Evolutionary conservation across 2,329 filamentous ascomycete species (phyloP).

Genomic region (Alternaria arborescens): DNA sequence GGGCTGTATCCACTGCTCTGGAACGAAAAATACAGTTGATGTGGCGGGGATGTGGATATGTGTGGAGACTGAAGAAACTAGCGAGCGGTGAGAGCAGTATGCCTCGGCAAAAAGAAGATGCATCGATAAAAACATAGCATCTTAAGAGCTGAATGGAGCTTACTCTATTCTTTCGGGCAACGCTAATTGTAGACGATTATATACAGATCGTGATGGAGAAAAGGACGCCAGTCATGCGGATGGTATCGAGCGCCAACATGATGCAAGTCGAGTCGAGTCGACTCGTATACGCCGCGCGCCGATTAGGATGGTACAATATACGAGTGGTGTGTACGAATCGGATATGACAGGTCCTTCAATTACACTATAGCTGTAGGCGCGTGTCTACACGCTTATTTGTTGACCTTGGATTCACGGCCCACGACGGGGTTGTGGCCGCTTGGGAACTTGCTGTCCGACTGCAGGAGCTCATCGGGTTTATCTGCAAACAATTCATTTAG

Average conservation of each 20-base stretch:
- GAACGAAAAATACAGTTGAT: neutral
- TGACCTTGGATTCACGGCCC: slow-evolving; percentile 55
- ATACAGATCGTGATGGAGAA: slow-evolving; percentile 10
- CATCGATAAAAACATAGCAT: neutral
- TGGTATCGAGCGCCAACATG: slow-evolving; percentile 19
- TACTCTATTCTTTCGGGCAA: slow-evolving; percentile 3
- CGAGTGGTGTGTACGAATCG: slow-evolving; percentile 1
- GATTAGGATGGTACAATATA: slow-evolving; percentile 10
- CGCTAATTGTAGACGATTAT: slow-evolving; percentile 12
- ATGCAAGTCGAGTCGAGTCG: slow-evolving; percentile 13
- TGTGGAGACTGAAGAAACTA: slow-evolving; percentile 5
- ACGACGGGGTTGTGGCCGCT: slow-evolving; percentile 57
- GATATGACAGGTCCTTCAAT: slow-evolving; percentile 1
- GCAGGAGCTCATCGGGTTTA: slow-evolving; percentile 62
- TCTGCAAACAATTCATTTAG: slow-evolving; percentile 51
- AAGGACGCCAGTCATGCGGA: slow-evolving; percentile 12
- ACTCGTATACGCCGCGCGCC: slow-evolving; percentile 13
- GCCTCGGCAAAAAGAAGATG: neutral
- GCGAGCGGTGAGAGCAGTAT: slow-evolving; percentile 1
- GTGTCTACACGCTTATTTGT: slow-evolving; percentile 54
- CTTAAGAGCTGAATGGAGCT: neutral
- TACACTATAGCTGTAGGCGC: neutral
- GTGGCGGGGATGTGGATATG: neutral
- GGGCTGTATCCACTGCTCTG: too few relatives aligned
- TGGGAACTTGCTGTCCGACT: slow-evolving; percentile 58